phyloP scores from a whole-genome alignment of 495 filamentous ascomycete species.

The Halenospora varia region DNA sequence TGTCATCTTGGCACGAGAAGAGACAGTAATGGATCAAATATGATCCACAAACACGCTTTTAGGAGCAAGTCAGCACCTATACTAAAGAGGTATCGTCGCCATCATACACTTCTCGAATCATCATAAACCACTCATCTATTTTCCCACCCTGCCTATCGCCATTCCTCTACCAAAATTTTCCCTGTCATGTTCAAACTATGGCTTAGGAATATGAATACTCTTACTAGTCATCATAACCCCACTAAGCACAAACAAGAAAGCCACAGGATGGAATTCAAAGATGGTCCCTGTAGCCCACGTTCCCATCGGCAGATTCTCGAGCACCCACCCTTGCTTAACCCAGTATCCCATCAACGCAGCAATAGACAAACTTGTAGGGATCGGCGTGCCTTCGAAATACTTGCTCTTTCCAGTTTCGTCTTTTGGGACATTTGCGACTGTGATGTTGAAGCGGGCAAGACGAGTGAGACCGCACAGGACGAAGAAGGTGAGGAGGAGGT shows the following conservation, averaged over 20 bases:
- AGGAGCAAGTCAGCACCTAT: too few species aligned
- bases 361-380: slow-evolving; percentile 81
- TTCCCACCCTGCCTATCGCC: background rate
- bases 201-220: slow-evolving; percentile 94
- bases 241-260: slow-evolving; percentile 72
- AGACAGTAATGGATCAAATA: too few species aligned
- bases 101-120: background rate
- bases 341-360: slow-evolving; percentile 86
- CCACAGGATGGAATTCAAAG: slow-evolving; percentile 85
- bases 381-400: slow-evolving; percentile 96
- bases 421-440: slow-evolving; percentile 80
- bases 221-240: slow-evolving; percentile 94
- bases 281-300: slow-evolving; percentile 56
- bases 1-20: too few species aligned
- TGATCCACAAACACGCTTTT: too few species aligned
- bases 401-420: slow-evolving; percentile 84
- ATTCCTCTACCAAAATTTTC: background rate
- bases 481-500: slow-evolving; percentile 81
- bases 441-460: slow-evolving; percentile 96
- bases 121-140: background rate
- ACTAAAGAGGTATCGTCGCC: too few species aligned
- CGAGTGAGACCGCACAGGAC: slow-evolving; percentile 93
- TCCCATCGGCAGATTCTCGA: slow-evolving; percentile 71
- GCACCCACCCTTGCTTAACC: slow-evolving; percentile 73
- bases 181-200: slow-evolving; percentile 38